phyloP scores from a whole-genome alignment of 2,329 filamentous ascomycete genomes.

The Penicillium sp. region DNA sequence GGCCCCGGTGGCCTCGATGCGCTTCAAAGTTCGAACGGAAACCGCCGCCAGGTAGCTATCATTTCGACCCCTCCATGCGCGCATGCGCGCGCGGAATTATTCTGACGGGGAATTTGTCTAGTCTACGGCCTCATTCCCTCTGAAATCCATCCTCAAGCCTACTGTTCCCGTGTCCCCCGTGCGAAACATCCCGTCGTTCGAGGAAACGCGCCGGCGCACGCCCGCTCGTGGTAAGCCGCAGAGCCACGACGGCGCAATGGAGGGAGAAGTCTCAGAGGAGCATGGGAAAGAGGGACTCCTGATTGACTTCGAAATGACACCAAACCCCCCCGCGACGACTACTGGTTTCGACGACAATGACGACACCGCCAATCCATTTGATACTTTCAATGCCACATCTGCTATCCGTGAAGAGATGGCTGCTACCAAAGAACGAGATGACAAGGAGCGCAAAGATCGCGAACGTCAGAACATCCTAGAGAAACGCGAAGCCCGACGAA shows the following conservation, averaged over 20 bases:
- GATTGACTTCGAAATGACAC: slow-evolving; percentile 47
- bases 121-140: slow-evolving; percentile 42
- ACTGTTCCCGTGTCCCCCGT: slow-evolving; percentile 68
- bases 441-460: slow-evolving; percentile 60
- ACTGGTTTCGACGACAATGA: slow-evolving; percentile 46
- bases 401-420: slow-evolving; percentile 55
- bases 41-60: slow-evolving; percentile 71
- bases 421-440: slow-evolving; percentile 68
- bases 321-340: slow-evolving; percentile 32
- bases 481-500: slow-evolving; percentile 82
- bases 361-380: slow-evolving; percentile 51
- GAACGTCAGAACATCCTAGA: slow-evolving; percentile 65
- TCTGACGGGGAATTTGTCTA: slow-evolving; percentile 27
- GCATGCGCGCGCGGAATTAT: slow-evolving; percentile 1
- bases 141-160: slow-evolving; percentile 78
- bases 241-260: slow-evolving; percentile 14
- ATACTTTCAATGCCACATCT: slow-evolving; percentile 44
- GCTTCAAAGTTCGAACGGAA: slow-evolving; percentile 72
- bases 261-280: slow-evolving; percentile 11
- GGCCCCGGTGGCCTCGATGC: slow-evolving; percentile 88
- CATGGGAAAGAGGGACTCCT: slow-evolving; percentile 35
- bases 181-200: slow-evolving; percentile 63
- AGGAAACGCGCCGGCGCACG: slow-evolving; percentile 51
- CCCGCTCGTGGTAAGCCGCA: slow-evolving; percentile 35
- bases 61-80: slow-evolving; percentile 2